Evolutionary conservation across 2,329 filamentous ascomycete species (phyloP).

Genomic region (Colletotrichum simmondsii): DNA sequence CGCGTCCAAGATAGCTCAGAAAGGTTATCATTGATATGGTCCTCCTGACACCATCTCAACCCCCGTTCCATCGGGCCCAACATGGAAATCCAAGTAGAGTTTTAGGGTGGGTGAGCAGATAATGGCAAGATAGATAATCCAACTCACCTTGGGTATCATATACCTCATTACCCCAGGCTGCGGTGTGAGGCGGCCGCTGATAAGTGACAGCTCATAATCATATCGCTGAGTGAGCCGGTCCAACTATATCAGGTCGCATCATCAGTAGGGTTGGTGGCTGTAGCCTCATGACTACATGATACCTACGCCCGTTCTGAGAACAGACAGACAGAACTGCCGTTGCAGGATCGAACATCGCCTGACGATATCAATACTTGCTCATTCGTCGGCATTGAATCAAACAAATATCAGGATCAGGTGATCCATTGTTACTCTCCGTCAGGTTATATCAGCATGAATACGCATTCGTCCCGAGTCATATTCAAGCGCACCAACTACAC

Average conservation of each 20-base stretch:
- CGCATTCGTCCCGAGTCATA: neutral
- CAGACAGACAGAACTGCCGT: neutral
- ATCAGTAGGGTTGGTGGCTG: neutral
- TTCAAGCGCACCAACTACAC: neutral
- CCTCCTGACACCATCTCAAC: slow-evolving; percentile 6
- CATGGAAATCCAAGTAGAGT: neutral
- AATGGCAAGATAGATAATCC: neutral
- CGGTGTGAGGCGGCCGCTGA: slow-evolving; percentile 3
- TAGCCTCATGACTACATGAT: slow-evolving; percentile 3
- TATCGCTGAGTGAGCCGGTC: slow-evolving; percentile 16
- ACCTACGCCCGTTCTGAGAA: slow-evolving; percentile 1
- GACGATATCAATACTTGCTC: neutral
- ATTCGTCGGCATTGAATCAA: neutral
- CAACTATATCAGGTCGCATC: neutral
- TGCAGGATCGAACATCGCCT: neutral
- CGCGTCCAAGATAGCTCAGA: neutral
- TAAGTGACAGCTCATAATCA: slow-evolving; percentile 27
- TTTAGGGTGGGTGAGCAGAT: neutral
- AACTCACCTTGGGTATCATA: neutral
- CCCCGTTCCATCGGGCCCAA: neutral
- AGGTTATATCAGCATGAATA: neutral
- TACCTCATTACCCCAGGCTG: neutral
- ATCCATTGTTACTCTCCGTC: neutral
- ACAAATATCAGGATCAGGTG: neutral
- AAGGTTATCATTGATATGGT: neutral